phyloP scores from a whole-genome alignment of 108 stramenopile genomes.

The Fragilariopsis cylindrus region DNA sequence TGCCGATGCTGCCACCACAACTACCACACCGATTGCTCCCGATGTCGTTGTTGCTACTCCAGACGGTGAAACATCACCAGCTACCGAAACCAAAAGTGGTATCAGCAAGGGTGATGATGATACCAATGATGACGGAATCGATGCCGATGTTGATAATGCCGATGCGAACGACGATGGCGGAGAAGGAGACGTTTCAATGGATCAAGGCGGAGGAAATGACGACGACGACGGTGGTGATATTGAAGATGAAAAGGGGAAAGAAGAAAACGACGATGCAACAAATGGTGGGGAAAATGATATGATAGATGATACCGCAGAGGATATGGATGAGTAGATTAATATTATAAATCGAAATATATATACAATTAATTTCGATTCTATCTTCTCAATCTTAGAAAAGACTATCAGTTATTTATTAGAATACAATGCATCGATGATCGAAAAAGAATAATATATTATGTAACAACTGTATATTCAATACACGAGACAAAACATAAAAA shows the following conservation, averaged over 20 bases:
- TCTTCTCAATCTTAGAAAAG: too few relatives aligned
- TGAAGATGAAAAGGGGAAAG: slow-evolving; percentile 19
- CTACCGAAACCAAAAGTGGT: not conserved
- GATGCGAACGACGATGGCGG: slow-evolving; percentile 25
- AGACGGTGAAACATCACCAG: not conserved
- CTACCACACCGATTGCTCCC: not conserved
- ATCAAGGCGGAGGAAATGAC: slow-evolving; percentile 25
- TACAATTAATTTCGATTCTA: too few relatives aligned
- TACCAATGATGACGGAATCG: slow-evolving; percentile 17
- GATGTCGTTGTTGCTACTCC: not conserved
- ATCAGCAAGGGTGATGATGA: slow-evolving; percentile 13
- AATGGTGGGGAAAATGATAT: slow-evolving; percentile 3
- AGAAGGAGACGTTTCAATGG: slow-evolving; percentile 12
- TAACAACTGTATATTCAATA: not conserved
- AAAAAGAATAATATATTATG: too few relatives aligned
- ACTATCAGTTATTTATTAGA: too few relatives aligned
- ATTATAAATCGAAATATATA: not conserved
- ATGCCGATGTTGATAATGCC: slow-evolving; percentile 31
- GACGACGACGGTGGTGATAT: slow-evolving; percentile 27
- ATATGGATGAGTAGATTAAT: slow-evolving; percentile 32
- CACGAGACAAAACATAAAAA: not conserved
- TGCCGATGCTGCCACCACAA: not conserved
- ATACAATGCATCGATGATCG: too few relatives aligned
- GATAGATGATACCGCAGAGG: not conserved
- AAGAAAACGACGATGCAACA: slow-evolving; percentile 15